phyloP scores from a whole-genome alignment of 2,329 filamentous ascomycete genomes.

The Colletotrichum sp. region DNA sequence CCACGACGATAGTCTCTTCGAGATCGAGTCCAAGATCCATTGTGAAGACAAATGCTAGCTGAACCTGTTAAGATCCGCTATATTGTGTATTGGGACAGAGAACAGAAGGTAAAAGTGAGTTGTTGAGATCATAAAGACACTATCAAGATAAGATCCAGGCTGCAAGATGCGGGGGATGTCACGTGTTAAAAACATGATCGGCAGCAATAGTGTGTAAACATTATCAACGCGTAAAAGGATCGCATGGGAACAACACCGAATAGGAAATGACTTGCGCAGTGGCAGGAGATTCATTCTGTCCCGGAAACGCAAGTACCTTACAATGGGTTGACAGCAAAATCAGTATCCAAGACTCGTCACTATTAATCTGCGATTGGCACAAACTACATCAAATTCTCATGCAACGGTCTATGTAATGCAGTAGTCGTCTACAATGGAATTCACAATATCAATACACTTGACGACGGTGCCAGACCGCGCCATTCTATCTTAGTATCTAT shows the following conservation, averaged over 20 bases:
- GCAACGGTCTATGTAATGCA: fast-evolving
- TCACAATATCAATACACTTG: not conserved
- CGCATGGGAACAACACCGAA: too few relatives aligned
- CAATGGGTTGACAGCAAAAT: too few relatives aligned
- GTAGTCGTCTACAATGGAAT: not conserved
- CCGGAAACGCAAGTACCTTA: too few relatives aligned
- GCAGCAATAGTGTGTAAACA: fast-evolving
- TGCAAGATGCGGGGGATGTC: not conserved
- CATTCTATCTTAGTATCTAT: not conserved
- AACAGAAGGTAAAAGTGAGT: too few relatives aligned
- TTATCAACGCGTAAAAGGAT: fast-evolving
- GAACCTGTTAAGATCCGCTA: too few relatives aligned
- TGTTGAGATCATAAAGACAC: fast-evolving
- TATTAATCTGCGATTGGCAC: too few relatives aligned
- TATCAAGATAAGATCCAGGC: not conserved
- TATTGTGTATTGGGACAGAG: too few relatives aligned
- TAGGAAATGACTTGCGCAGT: too few relatives aligned
- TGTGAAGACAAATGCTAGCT: too few relatives aligned
- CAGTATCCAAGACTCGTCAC: too few relatives aligned
- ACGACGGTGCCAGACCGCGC: not conserved
- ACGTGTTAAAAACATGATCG: not conserved
- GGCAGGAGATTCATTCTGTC: too few relatives aligned
- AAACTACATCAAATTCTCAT: fast-evolving
- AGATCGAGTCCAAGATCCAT: not conserved
- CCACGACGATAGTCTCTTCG: fast-evolving